Base-by-base conservation (phyloP, 345 rosid genomes). In the Lepidium africanum region DNA sequence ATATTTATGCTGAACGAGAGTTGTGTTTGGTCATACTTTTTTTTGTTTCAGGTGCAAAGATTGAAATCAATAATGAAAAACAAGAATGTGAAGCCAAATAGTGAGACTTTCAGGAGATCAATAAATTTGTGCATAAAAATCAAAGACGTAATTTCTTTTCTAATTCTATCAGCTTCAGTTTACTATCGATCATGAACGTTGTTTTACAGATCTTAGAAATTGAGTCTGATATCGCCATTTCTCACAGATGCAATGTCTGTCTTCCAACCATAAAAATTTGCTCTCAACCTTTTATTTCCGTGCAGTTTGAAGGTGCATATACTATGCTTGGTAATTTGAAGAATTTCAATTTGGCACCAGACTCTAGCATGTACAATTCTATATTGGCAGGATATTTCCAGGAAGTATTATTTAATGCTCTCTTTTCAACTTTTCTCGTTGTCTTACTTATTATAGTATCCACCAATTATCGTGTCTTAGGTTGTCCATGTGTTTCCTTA, bases 281-380 rank as follows among this genome's bases (percentile, higher is more conserved):
- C 32, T 48, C 71, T 73, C 23, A 48, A 59, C 48, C 47, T 50
- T 21, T 69, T 16, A 23, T 17, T 5, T 73, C 33, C 10, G 38
- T 79, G 73, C 86, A 92, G 97, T 90, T 86, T 74, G 72, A 70
- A 36, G 84, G 88, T 81, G 97, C 99, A 68, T 86, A 83, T 79
- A 71, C 58, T 30, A 76, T 94, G 86, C 90, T 94, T 35, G 71
- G 73, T 56, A 85, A 80, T 80, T 36, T 86, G 81, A 82, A 80
- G 90, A 81, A 87, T 63, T 70, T 80, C 61, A 77, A 81, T 62
- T 50, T 90, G 80, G 55, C 38, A 21, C 96, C 89, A 9, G 81
- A 81, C 40, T 51, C 84, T 67, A 52, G 59, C 83, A 86, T 94
- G 86, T 94, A 82, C 79, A 94, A 94, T 53, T 67, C 82, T 59